Evolutionary conservation across 2,329 filamentous ascomycete genomes (phyloP), one percentile per base, ranked within the genome.

Genomic region (Gremmenia infestans): DNA sequence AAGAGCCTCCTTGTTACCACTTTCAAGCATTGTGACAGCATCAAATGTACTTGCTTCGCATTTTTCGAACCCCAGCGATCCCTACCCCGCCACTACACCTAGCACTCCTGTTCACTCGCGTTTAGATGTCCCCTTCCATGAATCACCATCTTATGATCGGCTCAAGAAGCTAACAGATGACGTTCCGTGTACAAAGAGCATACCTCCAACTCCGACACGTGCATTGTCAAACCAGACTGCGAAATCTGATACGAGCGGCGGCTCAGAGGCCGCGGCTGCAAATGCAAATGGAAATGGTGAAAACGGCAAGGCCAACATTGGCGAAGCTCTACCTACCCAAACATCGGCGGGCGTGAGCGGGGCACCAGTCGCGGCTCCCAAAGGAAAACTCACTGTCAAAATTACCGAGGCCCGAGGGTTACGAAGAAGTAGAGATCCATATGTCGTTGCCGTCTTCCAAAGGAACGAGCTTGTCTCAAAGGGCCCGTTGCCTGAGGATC

Each of bases 391-490:
- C 55, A 89, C 87, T 36, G 89, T 99, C 65, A 91, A 89, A 70
- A 94, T 99, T 53, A 80, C 86, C 50, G 91, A 97, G 71, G 94
- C 88, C 48, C 82, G 91, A 66, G 90, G 89, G 9, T 75, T 99
- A 52, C 82, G 88, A 58, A 89, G 86, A 56, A 91, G 91, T 69
- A 84, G 86, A 57, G 90, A 97, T 67, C 94, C 94, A 1, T 99
- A 99, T 67, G 90, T 97, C 52, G 91, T 99, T 11, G 96, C 89
- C 57, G 92, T 97, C 25, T 99, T 97, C 68, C 94, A 99, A 72
- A 89, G 91, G 71, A 96, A 93, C 68, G 94, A 99, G 72, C 87
- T 96, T 65, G 96, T 99, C 54, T 97, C 94, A 1, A 87, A 89
- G 54, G 91, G 91, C 2, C 89, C 92, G 12, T 83, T 86, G 62